Evolutionary conservation across 176 grass and related monocot genomes (phyloP), one percentile per base, ranked within the genome.

Genomic region (Panicum miliaceum): DNA sequence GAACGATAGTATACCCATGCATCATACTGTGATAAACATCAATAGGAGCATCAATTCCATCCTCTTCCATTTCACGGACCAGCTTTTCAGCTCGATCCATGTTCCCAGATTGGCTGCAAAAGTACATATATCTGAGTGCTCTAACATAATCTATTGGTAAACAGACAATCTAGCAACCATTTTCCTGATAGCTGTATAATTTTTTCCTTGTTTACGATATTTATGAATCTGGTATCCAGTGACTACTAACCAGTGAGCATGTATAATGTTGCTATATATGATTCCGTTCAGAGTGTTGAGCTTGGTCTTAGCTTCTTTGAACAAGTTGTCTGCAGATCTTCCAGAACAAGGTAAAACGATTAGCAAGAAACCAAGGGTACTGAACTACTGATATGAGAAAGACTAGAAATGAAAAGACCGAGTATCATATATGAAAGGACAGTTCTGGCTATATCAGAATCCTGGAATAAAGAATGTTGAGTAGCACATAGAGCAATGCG

Each of bases 21-120:
- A 99, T 96, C 93, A 99, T 96, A 83, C 89, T 94, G n/a, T 99
- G 96, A 77, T 96, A 96, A 90, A 92, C 79, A 84, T 94, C 91
- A 84, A 94, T 74, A 67, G 91, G 91, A 83, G 91, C 91, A 71
- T 99, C 96, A 71, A 96, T 95, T 22, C 96, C 96, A 68, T 92
- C 81, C 81, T 96, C 92, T 90, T 99, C 96, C 96, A 99, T 94
- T 92, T 94, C 93, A 12, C 68, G 47, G 32, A 99, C 96, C 59
- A 99, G 78, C 78, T 89, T 69, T 94, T 99, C 96, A 67, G 96
- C 91, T 83, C 78, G 68, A 76, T 77, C 81, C 93, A 96, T 96
- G 82, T 99, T 94, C 32, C 93, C 93, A 94, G 86, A 87, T 78
- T 99, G 91, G 86, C 93, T 99, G 88, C 77, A 88, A 88, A 57